A percentile compares a stretch with the other conserved stretches of the same genome.
phyloP scores from a whole-genome alignment of 2,329 filamentous ascomycete genomes.

The Beauveria varroae region DNA sequence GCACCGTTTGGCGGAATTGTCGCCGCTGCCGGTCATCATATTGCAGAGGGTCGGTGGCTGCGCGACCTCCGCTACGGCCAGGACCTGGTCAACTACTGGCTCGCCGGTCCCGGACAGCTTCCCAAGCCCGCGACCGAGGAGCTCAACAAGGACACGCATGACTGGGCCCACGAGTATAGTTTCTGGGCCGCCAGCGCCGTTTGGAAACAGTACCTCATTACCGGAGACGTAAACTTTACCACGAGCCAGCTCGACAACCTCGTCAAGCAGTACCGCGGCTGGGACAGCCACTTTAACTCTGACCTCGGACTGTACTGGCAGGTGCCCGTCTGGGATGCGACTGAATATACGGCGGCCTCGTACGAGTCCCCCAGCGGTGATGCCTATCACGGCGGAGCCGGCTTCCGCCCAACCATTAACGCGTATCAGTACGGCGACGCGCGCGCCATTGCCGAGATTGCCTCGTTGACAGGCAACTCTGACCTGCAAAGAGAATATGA shows the following conservation, averaged over 20 bases:
- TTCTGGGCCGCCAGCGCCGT: constrained; percentile 17
- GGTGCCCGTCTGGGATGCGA: constrained; percentile 34
- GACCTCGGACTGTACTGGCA: constrained; percentile 33
- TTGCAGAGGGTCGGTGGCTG: constrained; percentile 32
- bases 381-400: constrained; percentile 29
- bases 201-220: constrained; percentile 24
- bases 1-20: constrained; percentile 14
- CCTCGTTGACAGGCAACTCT: constrained; percentile 24
- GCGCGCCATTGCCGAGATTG: constrained; percentile 30
- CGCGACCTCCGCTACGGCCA: constrained; percentile 29
- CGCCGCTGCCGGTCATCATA: constrained; percentile 29
- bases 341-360: constrained; percentile 29
- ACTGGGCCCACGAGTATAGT: constrained; percentile 17
- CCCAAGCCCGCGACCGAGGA: constrained; percentile 13
- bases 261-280: constrained; percentile 29
- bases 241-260: constrained; percentile 32
- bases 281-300: constrained; percentile 29
- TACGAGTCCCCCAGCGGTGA: constrained; percentile 18
- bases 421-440: constrained; percentile 37
- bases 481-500: constrained; percentile 23
- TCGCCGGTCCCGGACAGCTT: constrained; percentile 15
- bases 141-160: constrained; percentile 15
- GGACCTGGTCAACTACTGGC: constrained; percentile 22
- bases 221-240: constrained; percentile 29
- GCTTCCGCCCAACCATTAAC: constrained; percentile 35